Percentiles rank a stretch among this genome's conserved stretches.
These are phyloP conservation scores for Calonectria honghensis DNA, from an alignment of 2,329 filamentous ascomycete species.

Conservation along the genomic window DNA sequence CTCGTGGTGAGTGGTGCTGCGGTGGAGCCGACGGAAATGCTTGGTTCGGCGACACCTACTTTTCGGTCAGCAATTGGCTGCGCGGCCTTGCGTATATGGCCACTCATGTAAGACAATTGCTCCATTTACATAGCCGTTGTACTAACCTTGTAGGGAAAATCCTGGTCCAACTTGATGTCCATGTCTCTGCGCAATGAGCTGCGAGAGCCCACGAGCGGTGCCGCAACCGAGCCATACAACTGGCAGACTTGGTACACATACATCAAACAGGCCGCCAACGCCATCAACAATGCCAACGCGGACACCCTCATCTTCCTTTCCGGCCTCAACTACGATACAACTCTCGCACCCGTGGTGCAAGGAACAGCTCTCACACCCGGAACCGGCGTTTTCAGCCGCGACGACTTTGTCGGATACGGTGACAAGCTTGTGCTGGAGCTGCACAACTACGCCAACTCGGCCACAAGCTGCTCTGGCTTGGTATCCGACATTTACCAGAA, in stretches of 20 bases:
- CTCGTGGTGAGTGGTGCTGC: slow-evolving; percentile 76
- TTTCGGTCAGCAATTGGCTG: slow-evolving; percentile 75
- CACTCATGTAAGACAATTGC: slow-evolving; percentile 65
- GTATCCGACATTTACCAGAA: slow-evolving; percentile 67
- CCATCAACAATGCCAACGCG: slow-evolving; percentile 71
- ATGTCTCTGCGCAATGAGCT: slow-evolving; percentile 74
- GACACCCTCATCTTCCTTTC: slow-evolving; percentile 75
- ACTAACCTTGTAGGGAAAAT: slow-evolving; percentile 60
- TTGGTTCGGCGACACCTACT: slow-evolving; percentile 78
- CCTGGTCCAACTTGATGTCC: slow-evolving; percentile 69
- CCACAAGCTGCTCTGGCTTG: slow-evolving; percentile 68
- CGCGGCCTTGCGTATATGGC: slow-evolving; percentile 77
- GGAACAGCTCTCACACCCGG: slow-evolving; percentile 69
- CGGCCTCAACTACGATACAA: slow-evolving; percentile 75
- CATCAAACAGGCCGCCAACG: slow-evolving; percentile 67
- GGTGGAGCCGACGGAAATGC: slow-evolving; percentile 72
- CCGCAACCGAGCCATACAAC: slow-evolving; percentile 64
- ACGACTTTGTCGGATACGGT: slow-evolving; percentile 69
- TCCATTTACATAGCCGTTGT: background rate
- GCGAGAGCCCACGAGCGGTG: slow-evolving; percentile 64
- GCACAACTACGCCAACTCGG: slow-evolving; percentile 76
- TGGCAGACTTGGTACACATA: slow-evolving; percentile 75
- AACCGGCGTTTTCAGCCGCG: slow-evolving; percentile 64
- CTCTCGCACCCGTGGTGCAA: slow-evolving; percentile 69
- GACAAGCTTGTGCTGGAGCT: slow-evolving; percentile 77